phyloP scores from a whole-genome alignment of 108 stramenopile genomes.

The Skeletonema grethae region DNA sequence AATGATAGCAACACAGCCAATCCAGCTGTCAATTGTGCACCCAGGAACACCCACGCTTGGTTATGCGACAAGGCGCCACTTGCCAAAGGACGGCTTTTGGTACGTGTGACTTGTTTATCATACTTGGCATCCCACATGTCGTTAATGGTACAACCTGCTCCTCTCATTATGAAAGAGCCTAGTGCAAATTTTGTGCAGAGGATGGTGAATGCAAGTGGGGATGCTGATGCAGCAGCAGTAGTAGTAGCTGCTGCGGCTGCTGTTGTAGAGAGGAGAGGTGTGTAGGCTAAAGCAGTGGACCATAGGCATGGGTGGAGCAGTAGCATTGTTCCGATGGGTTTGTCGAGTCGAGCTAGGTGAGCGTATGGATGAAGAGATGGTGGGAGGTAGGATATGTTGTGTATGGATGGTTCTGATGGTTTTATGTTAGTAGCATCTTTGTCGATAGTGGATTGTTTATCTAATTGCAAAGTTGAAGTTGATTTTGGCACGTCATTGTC shows the following conservation, averaged over 20 bases:
- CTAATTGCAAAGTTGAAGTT: too few species aligned
- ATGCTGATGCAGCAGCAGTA: not conserved
- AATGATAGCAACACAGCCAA: slow-evolving; percentile 89
- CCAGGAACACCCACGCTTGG: slow-evolving; percentile 87
- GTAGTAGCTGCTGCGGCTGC: not conserved
- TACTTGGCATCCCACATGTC: slow-evolving; percentile 97
- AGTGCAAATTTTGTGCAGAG: slow-evolving; percentile 65
- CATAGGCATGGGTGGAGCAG: slow-evolving; percentile 85
- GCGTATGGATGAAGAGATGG: slow-evolving; percentile 68
- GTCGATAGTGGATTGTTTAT: not conserved
- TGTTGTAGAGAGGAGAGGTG: slow-evolving; percentile 15
- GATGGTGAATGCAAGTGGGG: slow-evolving; percentile 38
- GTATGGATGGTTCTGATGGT: slow-evolving; percentile 28
- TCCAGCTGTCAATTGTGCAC: slow-evolving; percentile 80
- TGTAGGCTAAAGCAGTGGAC: slow-evolving; percentile 73
- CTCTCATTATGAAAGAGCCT: slow-evolving; percentile 94
- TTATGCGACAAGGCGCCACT: slow-evolving; percentile 59
- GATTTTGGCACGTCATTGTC: not conserved
- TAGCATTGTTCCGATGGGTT: slow-evolving; percentile 88
- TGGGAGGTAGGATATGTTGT: slow-evolving; percentile 48
- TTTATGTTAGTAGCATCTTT: not conserved
- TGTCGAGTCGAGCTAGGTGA: slow-evolving; percentile 78
- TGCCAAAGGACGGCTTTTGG: slow-evolving; percentile 89
- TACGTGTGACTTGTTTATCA: slow-evolving; percentile 88
- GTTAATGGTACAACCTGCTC: slow-evolving; percentile 98